phyloP scores from a whole-genome alignment of 139 green algal genomes.

The Tetraselmis chui region DNA sequence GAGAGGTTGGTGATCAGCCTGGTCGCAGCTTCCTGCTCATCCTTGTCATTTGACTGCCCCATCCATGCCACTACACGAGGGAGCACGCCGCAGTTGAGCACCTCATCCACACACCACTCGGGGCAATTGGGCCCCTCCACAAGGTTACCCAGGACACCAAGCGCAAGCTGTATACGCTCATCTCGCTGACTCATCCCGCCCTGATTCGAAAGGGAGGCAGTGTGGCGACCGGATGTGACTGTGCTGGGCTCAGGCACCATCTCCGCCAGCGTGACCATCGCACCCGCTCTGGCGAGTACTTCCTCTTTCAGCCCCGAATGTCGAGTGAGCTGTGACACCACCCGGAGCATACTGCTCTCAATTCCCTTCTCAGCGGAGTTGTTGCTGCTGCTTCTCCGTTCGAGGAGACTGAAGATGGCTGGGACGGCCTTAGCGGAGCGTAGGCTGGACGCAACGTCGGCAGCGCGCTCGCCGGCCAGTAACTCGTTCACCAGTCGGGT shows the following conservation, averaged over 20 bases:
- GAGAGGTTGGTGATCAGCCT: background rate
- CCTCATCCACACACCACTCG: background rate
- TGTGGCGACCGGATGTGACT: too few species aligned
- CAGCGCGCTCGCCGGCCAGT: background rate
- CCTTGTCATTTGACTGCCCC: background rate
- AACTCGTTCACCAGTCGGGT: background rate
- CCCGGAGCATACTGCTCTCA: background rate
- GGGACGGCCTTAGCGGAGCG: background rate
- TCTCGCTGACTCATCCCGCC: background rate
- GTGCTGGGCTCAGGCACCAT: background rate
- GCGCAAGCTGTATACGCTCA: background rate
- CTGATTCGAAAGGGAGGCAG: too few species aligned
- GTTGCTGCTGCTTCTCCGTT: background rate
- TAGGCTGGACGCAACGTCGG: background rate
- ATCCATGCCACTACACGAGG: background rate
- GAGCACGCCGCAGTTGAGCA: background rate
- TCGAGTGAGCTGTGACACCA: background rate
- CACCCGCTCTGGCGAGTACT: background rate
- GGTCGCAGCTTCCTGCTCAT: background rate
- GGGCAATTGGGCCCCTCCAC: background rate
- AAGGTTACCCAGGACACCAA: background rate
- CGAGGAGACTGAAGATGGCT: background rate
- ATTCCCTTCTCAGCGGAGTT: background rate
- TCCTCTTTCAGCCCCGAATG: background rate
- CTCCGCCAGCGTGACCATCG: background rate